Evolutionary conservation across 2,329 filamentous ascomycete genomes (phyloP).

Genomic region (Fusarium torulosum): DNA sequence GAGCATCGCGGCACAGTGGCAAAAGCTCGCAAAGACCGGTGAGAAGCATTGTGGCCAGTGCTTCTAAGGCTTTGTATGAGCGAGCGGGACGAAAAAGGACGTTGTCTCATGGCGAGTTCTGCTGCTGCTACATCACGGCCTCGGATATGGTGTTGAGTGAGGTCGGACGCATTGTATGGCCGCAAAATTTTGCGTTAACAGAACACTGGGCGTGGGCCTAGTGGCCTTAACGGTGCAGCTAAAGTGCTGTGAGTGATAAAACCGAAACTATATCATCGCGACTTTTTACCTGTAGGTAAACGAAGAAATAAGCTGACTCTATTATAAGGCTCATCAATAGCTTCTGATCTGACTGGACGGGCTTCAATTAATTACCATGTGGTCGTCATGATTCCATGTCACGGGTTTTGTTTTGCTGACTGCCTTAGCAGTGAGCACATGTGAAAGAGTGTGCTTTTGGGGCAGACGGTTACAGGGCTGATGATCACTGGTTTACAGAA

Average conservation of each 20-base stretch:
- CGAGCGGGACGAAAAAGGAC: constrained; percentile 20
- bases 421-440: constrained; percentile 35
- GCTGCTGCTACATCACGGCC: constrained; percentile 33
- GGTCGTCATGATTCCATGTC: constrained; percentile 28
- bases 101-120: constrained; percentile 39
- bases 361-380: constrained; percentile 10
- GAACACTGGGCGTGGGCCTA: constrained; percentile 38
- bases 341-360: constrained; percentile 10
- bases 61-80: constrained; percentile 25
- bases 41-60: constrained; percentile 17
- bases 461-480: too few relatives aligned
- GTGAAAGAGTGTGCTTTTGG: constrained; percentile 11
- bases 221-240: not conserved
- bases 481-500: too few relatives aligned
- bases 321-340: not conserved
- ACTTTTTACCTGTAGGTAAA: not conserved
- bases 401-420: constrained; percentile 29
- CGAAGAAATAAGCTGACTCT: constrained; percentile 3
- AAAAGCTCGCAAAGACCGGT: constrained; percentile 24
- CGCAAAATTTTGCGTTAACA: constrained; percentile 46
- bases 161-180: not conserved
- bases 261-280: not conserved
- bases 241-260: not conserved
- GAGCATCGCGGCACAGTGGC: constrained; percentile 24
- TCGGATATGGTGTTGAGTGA: constrained; percentile 26